Evolutionary conservation across 176 grass and related monocot genomes (phyloP).

Genomic region (Bonia amplexicaulis): DNA sequence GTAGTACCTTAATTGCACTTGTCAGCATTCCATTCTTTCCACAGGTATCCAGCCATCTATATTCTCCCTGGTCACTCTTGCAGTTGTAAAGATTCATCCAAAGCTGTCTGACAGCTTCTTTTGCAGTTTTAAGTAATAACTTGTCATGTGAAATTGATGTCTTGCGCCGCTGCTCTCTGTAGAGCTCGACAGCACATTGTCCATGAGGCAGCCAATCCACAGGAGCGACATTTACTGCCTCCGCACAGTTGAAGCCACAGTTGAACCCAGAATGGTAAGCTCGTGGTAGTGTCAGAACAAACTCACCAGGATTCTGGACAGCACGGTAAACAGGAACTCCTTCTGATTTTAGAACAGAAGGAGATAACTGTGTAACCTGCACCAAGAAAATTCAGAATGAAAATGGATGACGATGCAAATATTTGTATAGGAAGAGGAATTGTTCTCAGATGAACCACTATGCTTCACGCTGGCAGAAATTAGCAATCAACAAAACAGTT

Average conservation of each 20-base stretch:
- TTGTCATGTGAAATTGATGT: constrained; percentile 94
- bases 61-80: not conserved
- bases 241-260: constrained; percentile 96
- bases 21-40: constrained; percentile 72
- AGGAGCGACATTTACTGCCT: constrained; percentile 92
- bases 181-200: constrained; percentile 74
- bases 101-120: constrained; percentile 62
- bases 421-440: constrained; percentile 1
- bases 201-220: constrained; percentile 88
- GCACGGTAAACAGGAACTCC: constrained; percentile 72
- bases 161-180: constrained; percentile 76
- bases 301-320: constrained; percentile 77
- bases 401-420: constrained; percentile 14
- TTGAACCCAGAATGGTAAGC: constrained; percentile 97
- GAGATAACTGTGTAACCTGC: constrained; percentile 96
- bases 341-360: constrained; percentile 88
- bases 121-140: constrained; percentile 58
- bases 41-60: constrained; percentile 53
- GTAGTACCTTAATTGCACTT: constrained; percentile 62
- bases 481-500: not conserved
- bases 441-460: constrained; percentile 3
- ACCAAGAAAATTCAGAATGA: constrained; percentile 6
- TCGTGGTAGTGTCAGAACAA: constrained; percentile 82
- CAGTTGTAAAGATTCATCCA: constrained; percentile 26
- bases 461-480: not conserved